Conservation (phyloP, 352 stramenopile species). For the Phytopythium ostracodes region DNA sequence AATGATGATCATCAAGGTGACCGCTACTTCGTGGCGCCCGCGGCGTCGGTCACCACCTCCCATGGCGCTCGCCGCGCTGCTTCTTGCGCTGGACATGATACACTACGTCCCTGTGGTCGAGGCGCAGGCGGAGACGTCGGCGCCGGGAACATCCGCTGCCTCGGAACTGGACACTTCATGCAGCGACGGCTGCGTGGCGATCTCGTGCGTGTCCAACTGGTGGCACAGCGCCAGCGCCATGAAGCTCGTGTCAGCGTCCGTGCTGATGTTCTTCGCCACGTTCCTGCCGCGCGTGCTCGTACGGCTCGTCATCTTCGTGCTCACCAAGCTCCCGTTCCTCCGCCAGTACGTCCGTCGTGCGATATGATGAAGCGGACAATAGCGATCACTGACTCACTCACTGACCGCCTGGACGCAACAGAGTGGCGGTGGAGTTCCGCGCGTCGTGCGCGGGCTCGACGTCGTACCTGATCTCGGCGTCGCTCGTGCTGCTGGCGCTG, state of each 20-base stretch:
- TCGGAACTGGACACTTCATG: conserved; percentile 17
- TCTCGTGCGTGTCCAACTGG: conserved; percentile 53
- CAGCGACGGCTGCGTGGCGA: conserved; percentile 32
- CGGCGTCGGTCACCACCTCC: too few relatives aligned
- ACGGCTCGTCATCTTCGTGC: conserved; percentile 79
- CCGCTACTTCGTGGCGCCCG: too few relatives aligned
- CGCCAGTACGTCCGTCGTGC: conserved; percentile 52
- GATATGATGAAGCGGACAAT: background rate
- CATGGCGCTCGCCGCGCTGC: background rate
- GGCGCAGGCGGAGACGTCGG: background rate
- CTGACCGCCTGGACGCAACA: too few relatives aligned
- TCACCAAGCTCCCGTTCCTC: conserved; percentile 84
- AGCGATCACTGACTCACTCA: conserved; percentile 3
- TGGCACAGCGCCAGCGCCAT: conserved; percentile 37
- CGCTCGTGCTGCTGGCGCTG: conserved; percentile 65
- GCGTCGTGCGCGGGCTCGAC: conserved; percentile 71
- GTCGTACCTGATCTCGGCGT: conserved; percentile 81
- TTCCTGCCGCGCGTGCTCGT: conserved; percentile 85
- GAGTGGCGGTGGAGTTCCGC: conserved; percentile 79
- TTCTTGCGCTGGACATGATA: background rate
- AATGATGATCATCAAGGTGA: too few relatives aligned
- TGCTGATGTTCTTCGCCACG: conserved; percentile 84
- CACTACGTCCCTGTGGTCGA: background rate
- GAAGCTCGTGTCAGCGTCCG: conserved; percentile 50
- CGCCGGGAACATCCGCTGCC: too few relatives aligned